Conservation (phyloP, 2,329 filamentous ascomycete species). For the Phialophora chinensis region DNA sequence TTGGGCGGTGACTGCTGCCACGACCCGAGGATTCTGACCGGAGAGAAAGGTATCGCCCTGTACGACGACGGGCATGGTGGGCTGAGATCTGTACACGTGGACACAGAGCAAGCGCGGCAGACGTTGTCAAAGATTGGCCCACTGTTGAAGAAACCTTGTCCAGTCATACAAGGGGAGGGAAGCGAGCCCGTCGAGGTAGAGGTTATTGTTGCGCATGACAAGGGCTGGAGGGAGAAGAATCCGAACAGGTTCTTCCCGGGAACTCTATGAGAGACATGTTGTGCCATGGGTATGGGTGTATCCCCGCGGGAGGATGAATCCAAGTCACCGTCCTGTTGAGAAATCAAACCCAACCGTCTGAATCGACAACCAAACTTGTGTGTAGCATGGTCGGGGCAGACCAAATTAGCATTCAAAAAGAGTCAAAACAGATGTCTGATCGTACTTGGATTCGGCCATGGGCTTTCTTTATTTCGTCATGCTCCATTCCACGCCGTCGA, state of each 20-base stretch:
- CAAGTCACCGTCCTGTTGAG: neutral
- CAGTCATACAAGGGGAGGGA: constrained; percentile 15
- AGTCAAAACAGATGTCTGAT: neutral
- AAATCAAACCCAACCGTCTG: neutral
- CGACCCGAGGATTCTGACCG: constrained; percentile 42
- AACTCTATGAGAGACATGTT: constrained; percentile 11
- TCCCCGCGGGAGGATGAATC: neutral
- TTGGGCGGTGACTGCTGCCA: constrained; percentile 46
- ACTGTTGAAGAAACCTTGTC: constrained; percentile 29
- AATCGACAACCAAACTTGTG: neutral
- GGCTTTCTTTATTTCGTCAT: no score
- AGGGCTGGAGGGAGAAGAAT: constrained; percentile 36
- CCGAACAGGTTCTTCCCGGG: constrained; percentile 35
- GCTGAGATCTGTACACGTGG: constrained; percentile 57
- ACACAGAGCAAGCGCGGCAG: constrained; percentile 53
- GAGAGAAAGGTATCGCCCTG: constrained; percentile 57
- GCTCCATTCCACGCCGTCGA: no score
- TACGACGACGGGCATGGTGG: constrained; percentile 56
- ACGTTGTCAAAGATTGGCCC: constrained; percentile 51
- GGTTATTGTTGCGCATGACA: constrained; percentile 39
- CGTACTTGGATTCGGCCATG: no score
- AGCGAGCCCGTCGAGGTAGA: constrained; percentile 31
- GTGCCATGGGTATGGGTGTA: neutral
- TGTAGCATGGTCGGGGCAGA: neutral
- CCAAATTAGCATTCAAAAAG: neutral